Percentiles rank a stretch among this genome's conserved stretches.
Conservation (phyloP, 441 rosid genomes). For the Omphalea diandra region DNA sequence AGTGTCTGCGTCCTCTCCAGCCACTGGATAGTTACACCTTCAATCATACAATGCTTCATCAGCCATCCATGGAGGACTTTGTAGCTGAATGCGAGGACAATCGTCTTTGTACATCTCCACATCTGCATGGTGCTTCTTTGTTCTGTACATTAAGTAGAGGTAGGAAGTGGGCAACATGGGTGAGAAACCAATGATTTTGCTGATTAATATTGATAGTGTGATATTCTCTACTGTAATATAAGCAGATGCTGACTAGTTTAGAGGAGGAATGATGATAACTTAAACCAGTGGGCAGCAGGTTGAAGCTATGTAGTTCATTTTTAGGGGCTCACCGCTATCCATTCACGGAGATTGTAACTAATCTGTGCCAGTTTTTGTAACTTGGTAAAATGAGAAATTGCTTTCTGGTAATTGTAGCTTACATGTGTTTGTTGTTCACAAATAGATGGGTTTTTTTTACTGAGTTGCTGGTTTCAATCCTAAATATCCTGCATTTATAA, state of each 20-base stretch:
- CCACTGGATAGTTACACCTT: slow-evolving; percentile 30
- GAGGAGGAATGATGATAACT: slow-evolving; percentile 4
- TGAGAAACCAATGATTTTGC: slow-evolving; percentile 30
- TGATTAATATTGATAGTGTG: slow-evolving; percentile 11
- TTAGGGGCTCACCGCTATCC: slow-evolving; percentile 39
- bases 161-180: slow-evolving; percentile 22
- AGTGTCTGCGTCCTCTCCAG: slow-evolving; percentile 38
- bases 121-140: slow-evolving; percentile 22
- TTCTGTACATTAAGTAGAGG: slow-evolving; percentile 42
- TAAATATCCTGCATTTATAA: not conserved
- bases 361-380: slow-evolving; percentile 15
- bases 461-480: not conserved
- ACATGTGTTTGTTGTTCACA: not conserved
- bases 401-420: not conserved
- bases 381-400: slow-evolving; percentile 22
- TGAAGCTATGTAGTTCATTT: slow-evolving; percentile 38
- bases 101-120: slow-evolving; percentile 25
- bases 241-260: slow-evolving; percentile 13
- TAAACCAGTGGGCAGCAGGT: slow-evolving; percentile 26
- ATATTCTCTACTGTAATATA: slow-evolving; percentile 12
- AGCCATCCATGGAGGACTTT: slow-evolving; percentile 6
- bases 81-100: slow-evolving; percentile 2
- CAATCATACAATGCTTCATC: not conserved
- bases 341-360: slow-evolving; percentile 23
- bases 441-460: not conserved